phyloP scores from a whole-genome alignment of 2,329 filamentous ascomycete species.

The Fusarium sp. region DNA sequence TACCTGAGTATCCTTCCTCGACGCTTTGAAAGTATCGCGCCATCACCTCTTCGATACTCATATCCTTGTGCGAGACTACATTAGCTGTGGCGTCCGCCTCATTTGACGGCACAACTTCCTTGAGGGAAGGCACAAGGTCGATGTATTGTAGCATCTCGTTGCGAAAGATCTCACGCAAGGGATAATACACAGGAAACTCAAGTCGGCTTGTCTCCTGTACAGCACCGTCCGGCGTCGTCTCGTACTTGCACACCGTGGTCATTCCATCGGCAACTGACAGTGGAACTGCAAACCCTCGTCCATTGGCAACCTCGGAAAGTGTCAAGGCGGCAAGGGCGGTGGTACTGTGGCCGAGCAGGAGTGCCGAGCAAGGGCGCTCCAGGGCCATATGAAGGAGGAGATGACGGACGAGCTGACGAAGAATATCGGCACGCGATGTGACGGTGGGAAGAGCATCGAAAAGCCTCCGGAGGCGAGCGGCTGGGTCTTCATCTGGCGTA shows the following conservation, averaged over 20 bases:
- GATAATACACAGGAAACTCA: slow-evolving; percentile 69
- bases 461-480: slow-evolving; percentile 60
- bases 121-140: slow-evolving; percentile 61
- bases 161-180: slow-evolving; percentile 82
- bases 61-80: slow-evolving; percentile 72
- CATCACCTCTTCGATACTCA: slow-evolving; percentile 93
- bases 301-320: slow-evolving; percentile 88
- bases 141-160: slow-evolving; percentile 78
- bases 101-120: slow-evolving; percentile 55
- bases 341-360: slow-evolving; percentile 86
- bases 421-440: slow-evolving; percentile 77
- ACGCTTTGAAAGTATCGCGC: slow-evolving; percentile 81
- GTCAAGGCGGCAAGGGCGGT: slow-evolving; percentile 87
- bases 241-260: slow-evolving; percentile 48
- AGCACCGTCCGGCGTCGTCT: slow-evolving; percentile 30
- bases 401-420: slow-evolving; percentile 73
- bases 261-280: slow-evolving; percentile 82
- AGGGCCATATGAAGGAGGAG: slow-evolving; percentile 73
- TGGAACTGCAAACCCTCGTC: slow-evolving; percentile 81
- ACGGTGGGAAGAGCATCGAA: slow-evolving; percentile 71
- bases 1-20: slow-evolving; percentile 84
- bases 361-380: slow-evolving; percentile 66
- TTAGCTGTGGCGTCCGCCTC: slow-evolving; percentile 39
- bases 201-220: slow-evolving; percentile 34
- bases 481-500: slow-evolving; percentile 31